Percentiles rank a stretch among this genome's conserved stretches.
phyloP scores from a whole-genome alignment of 176 grass and related monocot genomes.

The Triticum aestivum region IWGSC_CS_RefSeq_v2.1 NC_057811.1:162827871-162828370 shows the following conservation, averaged over 20 bases:
- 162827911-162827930: slow-evolving; percentile 9
- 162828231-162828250: neutral
- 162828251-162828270: neutral
- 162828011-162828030: neutral
- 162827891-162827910: neutral
- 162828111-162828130: neutral
- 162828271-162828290: neutral
- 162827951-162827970: neutral
- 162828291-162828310: neutral
- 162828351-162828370: neutral
- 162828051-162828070: slow-evolving; percentile 1
- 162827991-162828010: slow-evolving; percentile 25
- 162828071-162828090: neutral
- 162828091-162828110: neutral
- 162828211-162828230: neutral
- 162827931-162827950: slow-evolving; percentile 6
- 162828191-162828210: neutral
- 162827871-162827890: neutral
- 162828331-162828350: neutral
- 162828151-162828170: neutral
- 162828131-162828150: neutral
- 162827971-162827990: slow-evolving; percentile 8
- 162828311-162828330: neutral
- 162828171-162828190: neutral
- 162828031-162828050: neutral